phyloP scores from a whole-genome alignment of 2,329 filamentous ascomycete species.

The Pseudonectria buxi region DNA sequence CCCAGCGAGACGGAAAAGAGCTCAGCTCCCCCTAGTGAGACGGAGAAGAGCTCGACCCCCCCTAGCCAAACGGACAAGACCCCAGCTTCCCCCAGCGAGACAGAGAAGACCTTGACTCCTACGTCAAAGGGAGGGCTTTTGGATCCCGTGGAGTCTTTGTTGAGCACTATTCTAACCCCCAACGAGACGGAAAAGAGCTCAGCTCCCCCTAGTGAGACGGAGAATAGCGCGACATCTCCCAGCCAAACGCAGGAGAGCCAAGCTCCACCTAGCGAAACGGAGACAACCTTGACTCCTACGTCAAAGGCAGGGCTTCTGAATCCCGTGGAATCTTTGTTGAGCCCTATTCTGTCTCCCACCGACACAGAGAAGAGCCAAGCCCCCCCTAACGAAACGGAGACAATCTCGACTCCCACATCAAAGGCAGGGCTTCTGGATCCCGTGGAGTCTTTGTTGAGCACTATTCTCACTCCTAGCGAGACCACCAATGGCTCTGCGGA shows the following conservation, averaged over 20 bases:
- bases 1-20: constrained; percentile 5
- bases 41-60: constrained; percentile 8
- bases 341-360: constrained; percentile 12
- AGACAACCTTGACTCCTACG: constrained; percentile 5
- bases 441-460: constrained; percentile 14
- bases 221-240: constrained; percentile 5
- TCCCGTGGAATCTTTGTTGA: constrained; percentile 17
- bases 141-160: constrained; percentile 17
- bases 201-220: constrained; percentile 5
- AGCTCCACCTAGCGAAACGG: not conserved
- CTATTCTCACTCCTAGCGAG: constrained; percentile 10
- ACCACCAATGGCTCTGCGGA: constrained; percentile 3
- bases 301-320: constrained; percentile 14
- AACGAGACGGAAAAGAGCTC: constrained; percentile 5
- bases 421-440: constrained; percentile 17
- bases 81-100: not conserved
- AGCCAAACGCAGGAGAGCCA: no score
- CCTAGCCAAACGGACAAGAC: no score
- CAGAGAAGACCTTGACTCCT: constrained; percentile 2
- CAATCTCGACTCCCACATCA: constrained; percentile 7
- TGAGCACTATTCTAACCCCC: constrained; percentile 14
- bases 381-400: not conserved
- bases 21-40: constrained; percentile 3
- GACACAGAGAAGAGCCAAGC: constrained; percentile 5
- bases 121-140: constrained; percentile 13